A percentile compares a stretch with the other conserved stretches of the same genome.
phyloP scores from a whole-genome alignment of 2,329 filamentous ascomycete genomes.

The Pseudogymnoascus sp. region DNA sequence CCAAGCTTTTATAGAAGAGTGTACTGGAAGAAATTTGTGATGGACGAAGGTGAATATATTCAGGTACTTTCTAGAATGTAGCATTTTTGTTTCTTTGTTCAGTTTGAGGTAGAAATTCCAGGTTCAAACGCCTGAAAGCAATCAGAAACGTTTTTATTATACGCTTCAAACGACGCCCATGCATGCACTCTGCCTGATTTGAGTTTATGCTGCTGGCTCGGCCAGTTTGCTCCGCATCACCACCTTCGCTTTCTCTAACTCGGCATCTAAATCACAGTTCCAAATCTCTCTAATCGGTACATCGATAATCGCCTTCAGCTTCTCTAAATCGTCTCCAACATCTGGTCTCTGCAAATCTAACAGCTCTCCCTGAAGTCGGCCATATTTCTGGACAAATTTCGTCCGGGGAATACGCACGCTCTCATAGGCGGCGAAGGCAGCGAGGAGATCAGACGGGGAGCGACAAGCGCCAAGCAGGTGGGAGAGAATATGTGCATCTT shows the following conservation, averaged over 20 bases:
- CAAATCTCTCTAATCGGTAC: conserved; percentile 32
- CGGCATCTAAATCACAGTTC: conserved; percentile 29
- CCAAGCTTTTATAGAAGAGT: neutral
- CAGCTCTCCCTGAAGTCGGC: conserved; percentile 18
- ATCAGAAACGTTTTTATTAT: too few species aligned
- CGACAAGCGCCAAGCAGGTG: conserved; percentile 37
- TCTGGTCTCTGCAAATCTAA: conserved; percentile 39
- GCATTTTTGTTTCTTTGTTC: neutral
- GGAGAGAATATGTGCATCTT: conserved; percentile 38
- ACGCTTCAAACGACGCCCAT: too few species aligned
- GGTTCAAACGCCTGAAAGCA: too few species aligned
- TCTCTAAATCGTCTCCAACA: conserved; percentile 31
- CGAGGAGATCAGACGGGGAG: conserved; percentile 28
- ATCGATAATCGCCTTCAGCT: conserved; percentile 30
- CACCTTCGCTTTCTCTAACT: conserved; percentile 33
- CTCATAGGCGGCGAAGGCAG: conserved; percentile 42
- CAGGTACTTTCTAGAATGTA: neutral
- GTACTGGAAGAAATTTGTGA: neutral
- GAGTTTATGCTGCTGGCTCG: neutral
- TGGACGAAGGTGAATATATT: neutral
- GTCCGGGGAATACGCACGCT: conserved; percentile 29
- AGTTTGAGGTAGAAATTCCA: too few species aligned
- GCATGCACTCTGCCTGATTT: neutral
- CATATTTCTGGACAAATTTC: conserved; percentile 10
- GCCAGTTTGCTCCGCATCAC: conserved; percentile 24